A percentile compares a stretch with the other conserved stretches of the same genome.
Conservation (phyloP, 257 asterid species). For the Forsythia suspensa region DNA sequence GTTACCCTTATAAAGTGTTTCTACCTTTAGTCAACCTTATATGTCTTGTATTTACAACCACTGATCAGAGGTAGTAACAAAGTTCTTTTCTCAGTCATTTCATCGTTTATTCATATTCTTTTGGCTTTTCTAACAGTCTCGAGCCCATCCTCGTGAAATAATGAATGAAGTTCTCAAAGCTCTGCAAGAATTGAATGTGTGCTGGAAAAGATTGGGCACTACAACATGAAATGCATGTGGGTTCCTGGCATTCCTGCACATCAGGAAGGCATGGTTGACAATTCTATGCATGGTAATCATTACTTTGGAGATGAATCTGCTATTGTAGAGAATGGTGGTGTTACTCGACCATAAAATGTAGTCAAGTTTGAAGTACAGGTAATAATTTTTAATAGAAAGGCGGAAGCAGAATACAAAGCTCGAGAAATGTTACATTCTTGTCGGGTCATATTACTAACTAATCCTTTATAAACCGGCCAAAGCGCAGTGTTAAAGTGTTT, state of each 20-base stretch:
- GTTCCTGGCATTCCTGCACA: conserved; percentile 43
- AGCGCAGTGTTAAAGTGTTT: background rate
- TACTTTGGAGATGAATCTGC: conserved; percentile 57
- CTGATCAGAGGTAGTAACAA: background rate
- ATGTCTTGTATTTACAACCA: background rate
- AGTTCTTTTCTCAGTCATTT: background rate
- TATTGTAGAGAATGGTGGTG: conserved; percentile 57
- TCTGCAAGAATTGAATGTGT: conserved; percentile 69
- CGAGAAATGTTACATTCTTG: too few relatives aligned
- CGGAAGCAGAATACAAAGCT: too few relatives aligned
- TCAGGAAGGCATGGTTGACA: conserved; percentile 39
- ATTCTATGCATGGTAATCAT: conserved; percentile 45
- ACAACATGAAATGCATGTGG: conserved; percentile 88
- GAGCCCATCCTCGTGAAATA: conserved; percentile 81
- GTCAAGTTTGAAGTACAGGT: conserved; percentile 98
- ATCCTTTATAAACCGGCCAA: background rate
- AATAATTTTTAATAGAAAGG: conserved; percentile 2
- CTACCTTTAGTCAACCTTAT: background rate
- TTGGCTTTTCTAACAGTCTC: conserved; percentile 50
- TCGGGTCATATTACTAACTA: background rate
- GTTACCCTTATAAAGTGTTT: background rate
- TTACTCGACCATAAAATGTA: conserved; percentile 42
- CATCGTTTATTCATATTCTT: background rate
- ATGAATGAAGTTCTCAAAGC: conserved; percentile 80
- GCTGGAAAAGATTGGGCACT: conserved; percentile 79